These are phyloP conservation scores for Epichloe bromicola DNA, from an alignment of 2,329 filamentous ascomycete genomes.

Conservation along the genomic window DNA sequence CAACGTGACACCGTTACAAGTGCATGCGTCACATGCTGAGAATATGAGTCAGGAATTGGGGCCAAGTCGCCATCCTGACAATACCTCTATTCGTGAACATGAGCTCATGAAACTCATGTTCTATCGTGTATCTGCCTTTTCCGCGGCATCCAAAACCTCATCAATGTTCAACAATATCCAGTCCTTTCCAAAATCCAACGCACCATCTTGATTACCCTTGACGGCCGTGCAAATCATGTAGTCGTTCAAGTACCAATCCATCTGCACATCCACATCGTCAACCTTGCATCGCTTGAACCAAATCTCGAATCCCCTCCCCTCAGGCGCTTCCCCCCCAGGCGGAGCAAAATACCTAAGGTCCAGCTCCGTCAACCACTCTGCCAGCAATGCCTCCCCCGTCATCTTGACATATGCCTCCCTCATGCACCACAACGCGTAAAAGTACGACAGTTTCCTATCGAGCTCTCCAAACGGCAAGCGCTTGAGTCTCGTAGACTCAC, in stretches of 20 bases:
- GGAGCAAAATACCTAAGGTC: constrained; percentile 54
- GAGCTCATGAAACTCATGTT: background rate
- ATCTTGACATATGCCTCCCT: constrained; percentile 77
- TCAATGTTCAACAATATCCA: constrained; percentile 25
- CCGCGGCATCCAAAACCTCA: constrained; percentile 31
- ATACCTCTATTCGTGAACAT: background rate
- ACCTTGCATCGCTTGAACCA: constrained; percentile 18
- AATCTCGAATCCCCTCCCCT: constrained; percentile 13
- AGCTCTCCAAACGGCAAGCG: constrained; percentile 17
- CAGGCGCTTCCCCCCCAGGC: constrained; percentile 24
- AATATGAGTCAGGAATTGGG: background rate
- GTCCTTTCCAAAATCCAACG: constrained; percentile 22
- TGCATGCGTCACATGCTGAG: too few species aligned
- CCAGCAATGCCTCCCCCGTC: constrained; percentile 64
- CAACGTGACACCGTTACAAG: too few species aligned
- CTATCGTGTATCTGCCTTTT: constrained; percentile 12
- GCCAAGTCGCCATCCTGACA: background rate
- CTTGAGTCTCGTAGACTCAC: constrained; percentile 52
- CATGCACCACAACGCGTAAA: constrained; percentile 69
- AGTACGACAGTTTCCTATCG: constrained; percentile 45
- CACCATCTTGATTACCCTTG: constrained; percentile 25
- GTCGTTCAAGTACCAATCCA: constrained; percentile 31
- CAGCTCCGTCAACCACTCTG: constrained; percentile 56
- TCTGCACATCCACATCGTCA: constrained; percentile 21
- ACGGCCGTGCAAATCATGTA: constrained; percentile 44